These are phyloP conservation scores for Emericellopsis atlantica DNA, from an alignment of 2,329 filamentous ascomycete genomes.

Conservation along the genomic window DNA sequence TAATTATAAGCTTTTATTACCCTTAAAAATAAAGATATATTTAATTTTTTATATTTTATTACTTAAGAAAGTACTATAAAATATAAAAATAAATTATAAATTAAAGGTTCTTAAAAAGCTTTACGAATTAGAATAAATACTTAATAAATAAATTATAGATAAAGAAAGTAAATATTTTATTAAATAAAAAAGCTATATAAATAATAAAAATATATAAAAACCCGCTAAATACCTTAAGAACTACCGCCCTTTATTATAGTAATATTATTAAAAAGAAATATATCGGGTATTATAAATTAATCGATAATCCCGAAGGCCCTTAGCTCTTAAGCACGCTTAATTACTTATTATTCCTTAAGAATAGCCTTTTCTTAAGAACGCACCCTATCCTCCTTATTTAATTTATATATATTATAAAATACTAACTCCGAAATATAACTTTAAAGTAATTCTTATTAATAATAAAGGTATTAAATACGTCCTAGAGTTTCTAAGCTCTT, in stretches of 20 bases:
- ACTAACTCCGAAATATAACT: too few relatives aligned
- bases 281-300: too few relatives aligned
- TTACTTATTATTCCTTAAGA: too few relatives aligned
- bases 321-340: too few relatives aligned
- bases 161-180: conserved; percentile 6
- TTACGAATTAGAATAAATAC: conserved; percentile 6
- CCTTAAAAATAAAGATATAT: conserved; percentile 4
- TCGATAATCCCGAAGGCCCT: too few relatives aligned
- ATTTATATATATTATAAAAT: too few relatives aligned
- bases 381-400: too few relatives aligned
- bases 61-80: conserved; percentile 5
- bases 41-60: conserved; percentile 9
- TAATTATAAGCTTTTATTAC: conserved; percentile 8
- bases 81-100: conserved; percentile 3
- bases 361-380: too few relatives aligned
- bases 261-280: too few relatives aligned
- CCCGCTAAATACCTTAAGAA: conserved; percentile 5
- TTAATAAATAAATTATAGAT: conserved; percentile 4
- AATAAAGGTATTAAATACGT: too few relatives aligned
- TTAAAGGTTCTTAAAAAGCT: conserved; percentile 4
- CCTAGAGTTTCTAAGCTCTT: too few relatives aligned
- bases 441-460: too few relatives aligned
- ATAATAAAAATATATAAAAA: conserved; percentile 9
- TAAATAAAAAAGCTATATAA: conserved; percentile 7
- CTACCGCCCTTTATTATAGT: neutral